Evolutionary conservation across 352 stramenopile species (phyloP), one percentile per base, ranked within the genome.

Genomic region (Phytophthora nicotianae): DNA sequence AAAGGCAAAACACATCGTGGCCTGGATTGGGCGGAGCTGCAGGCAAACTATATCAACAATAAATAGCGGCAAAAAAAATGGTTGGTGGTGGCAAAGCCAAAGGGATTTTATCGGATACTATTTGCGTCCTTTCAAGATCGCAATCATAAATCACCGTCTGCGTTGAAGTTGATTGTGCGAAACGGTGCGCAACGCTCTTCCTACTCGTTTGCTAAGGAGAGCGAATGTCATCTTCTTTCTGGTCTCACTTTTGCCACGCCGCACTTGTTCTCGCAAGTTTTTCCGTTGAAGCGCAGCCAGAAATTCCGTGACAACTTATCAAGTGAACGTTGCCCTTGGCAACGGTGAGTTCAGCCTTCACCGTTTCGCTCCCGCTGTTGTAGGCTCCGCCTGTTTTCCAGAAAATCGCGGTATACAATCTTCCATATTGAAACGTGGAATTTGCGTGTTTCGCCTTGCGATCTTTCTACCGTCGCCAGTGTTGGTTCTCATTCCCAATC

Each of bases 381-480:
- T 42, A 50, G 11, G 21, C 23, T 26, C 46, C 26, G 46, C 46
- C 46, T 52, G 24, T 40, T 52, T 52, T 52, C 53, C 45, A 40
- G 37, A 56, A 55, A 60, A 42, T 21, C 2, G 29, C 38, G 20
- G 21, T 10, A 63, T 48, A 33, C 17, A 50, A 64, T 58, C 48
- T 65, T 58, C 27, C 42, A 51, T 58, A 58, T 17, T 33, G 21
- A 52, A 50, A 42, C 40, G 24, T 23, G 43, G 43, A 62, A 55
- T 48, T 29, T 27, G 35, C 35, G 51, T 52, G 46, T 63, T 63
- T 59, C 11, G 26, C n/a, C 43, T 63, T 72, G 65, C 65, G 59
- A 73, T 73, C 65, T 72, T 68, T 43, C 42, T 53, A 55, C 42
- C 37, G 54, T 49, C 54, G 43, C 33, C 20, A 50, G 29, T 32